Base-by-base conservation (phyloP, 2,329 filamentous ascomycete genomes). In the Aspergillus sp. region DNA sequence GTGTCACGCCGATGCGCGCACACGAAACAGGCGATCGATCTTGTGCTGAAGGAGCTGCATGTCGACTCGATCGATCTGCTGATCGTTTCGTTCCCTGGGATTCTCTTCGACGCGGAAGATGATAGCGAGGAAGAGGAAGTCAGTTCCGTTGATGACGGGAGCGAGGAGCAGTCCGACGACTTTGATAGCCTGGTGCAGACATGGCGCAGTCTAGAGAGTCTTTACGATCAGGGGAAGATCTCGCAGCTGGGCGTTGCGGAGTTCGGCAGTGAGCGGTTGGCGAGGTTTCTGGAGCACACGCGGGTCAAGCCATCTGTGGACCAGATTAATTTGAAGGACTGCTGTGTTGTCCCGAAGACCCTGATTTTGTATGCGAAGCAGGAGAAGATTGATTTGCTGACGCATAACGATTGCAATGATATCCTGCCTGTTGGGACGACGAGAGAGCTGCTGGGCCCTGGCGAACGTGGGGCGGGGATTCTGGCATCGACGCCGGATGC, bases 311-410 rank as follows among this genome's bases (percentile, higher is more conserved):
- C 95, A 0, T 84, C 85, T 19, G 93, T 98, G 41, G 87, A 98
- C 75, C 95, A 99, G 81, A 96, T 99, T 81, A 98, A 98, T 72
- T 85, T 96, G 51, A 88, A 90, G 67, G 91, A 98, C 75, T 98
- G 93, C 80, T 99, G 95, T 77, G 93, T 92, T 47, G 95, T 98
- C 44, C 95, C 95, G 8, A 93, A 92, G 68, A 89, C 91, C 12
- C 82, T 99, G 62, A 87, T 92, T 58, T 78, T 89, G 67, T 88
- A 96, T 67, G 93, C 93, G n/a, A 93, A 91, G 74, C 82, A 88
- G 62, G 82, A 92, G 70, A 82, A 85, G 19, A 92, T 99, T 60
- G 91, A 98, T 73, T 79, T 99, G 57, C 80, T 97, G 55, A 96
- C 96, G 41, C 95, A 99, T 76, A 91, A 91, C 65, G 95, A 99